Percentiles rank a stretch among this genome's conserved stretches.
Evolutionary conservation across 768 basidiomycete genomes (phyloP).

Genomic region (Leucocoprinus leucothites): DNA sequence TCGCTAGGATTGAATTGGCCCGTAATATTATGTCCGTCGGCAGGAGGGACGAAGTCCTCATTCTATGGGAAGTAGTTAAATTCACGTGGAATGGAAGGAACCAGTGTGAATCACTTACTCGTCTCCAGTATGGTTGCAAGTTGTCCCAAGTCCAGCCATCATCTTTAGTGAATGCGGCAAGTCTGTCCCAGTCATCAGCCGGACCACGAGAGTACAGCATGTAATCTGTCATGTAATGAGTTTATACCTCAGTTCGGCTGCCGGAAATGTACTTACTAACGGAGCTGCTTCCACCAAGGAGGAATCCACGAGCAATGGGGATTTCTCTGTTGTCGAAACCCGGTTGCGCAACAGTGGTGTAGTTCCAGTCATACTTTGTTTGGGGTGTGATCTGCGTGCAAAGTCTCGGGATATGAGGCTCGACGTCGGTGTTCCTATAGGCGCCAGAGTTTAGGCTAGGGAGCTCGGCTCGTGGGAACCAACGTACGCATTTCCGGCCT

Average conservation of each 20-base stretch:
- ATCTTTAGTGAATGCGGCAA: conserved; percentile 28
- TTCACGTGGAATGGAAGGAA: not conserved
- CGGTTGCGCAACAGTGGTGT: conserved; percentile 22
- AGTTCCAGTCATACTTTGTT: conserved; percentile 25
- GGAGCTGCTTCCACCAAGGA: conserved; percentile 25
- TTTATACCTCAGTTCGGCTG: not conserved
- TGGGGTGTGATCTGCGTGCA: conserved; percentile 7
- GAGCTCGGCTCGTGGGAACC: not conserved
- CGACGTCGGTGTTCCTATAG: not conserved
- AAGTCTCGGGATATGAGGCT: not conserved
- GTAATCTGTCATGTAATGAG: conserved; percentile 19
- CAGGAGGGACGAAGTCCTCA: conserved; percentile 31
- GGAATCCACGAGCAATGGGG: conserved; percentile 22
- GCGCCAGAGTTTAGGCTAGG: not conserved
- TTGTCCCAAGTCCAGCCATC: conserved; percentile 33
- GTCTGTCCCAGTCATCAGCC: conserved; percentile 24
- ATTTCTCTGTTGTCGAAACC: conserved; percentile 21
- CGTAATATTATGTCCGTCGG: conserved; percentile 32
- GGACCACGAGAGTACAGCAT: conserved; percentile 33
- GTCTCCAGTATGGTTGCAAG: conserved; percentile 26
- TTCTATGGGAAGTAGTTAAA: conserved; percentile 21
- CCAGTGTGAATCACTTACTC: conserved; percentile 18
- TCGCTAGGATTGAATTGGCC: conserved; percentile 32
- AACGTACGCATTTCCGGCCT: conserved; percentile 26
- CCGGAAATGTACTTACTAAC: conserved; percentile 18